Conservation (phyloP, 2,329 filamentous ascomycete species). For the Phialocephala subalpina region DNA sequence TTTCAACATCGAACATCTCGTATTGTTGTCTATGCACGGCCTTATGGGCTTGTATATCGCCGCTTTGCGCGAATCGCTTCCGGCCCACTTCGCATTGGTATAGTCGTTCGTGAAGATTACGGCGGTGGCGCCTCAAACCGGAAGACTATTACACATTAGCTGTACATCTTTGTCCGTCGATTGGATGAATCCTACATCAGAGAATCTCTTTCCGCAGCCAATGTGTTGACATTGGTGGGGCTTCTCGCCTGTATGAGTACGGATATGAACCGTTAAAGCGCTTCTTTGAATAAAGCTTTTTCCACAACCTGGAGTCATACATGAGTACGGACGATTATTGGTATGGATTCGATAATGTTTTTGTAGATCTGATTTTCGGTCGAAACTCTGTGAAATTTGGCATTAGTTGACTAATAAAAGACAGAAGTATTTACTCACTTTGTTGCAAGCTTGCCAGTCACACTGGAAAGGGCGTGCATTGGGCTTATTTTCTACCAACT, state of each 20-base stretch:
- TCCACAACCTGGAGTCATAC: slow-evolving; percentile 65
- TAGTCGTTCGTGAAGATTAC: too few species aligned
- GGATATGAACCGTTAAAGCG: slow-evolving; percentile 74
- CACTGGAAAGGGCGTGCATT: slow-evolving; percentile 69
- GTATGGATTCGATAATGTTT: slow-evolving; percentile 77
- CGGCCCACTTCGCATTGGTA: too few species aligned
- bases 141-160: slow-evolving; percentile 42
- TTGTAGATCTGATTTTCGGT: slow-evolving; percentile 75
- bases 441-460: slow-evolving; percentile 68
- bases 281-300: slow-evolving; percentile 78
- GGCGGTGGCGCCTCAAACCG: slow-evolving; percentile 59
- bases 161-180: neutral
- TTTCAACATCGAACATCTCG: too few species aligned
- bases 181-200: slow-evolving; percentile 56
- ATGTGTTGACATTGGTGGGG: slow-evolving; percentile 72
- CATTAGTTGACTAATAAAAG: slow-evolving; percentile 16
- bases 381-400: slow-evolving; percentile 66
- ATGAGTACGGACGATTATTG: slow-evolving; percentile 73
- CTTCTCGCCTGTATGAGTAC: slow-evolving; percentile 77
- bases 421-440: slow-evolving; percentile 53
- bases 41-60: too few species aligned
- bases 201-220: slow-evolving; percentile 74
- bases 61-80: too few species aligned
- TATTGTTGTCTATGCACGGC: too few species aligned
- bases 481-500: slow-evolving; percentile 70